Evolutionary conservation across 2,329 filamentous ascomycete species (phyloP).

Genomic region (Macrophomina tecta): DNA sequence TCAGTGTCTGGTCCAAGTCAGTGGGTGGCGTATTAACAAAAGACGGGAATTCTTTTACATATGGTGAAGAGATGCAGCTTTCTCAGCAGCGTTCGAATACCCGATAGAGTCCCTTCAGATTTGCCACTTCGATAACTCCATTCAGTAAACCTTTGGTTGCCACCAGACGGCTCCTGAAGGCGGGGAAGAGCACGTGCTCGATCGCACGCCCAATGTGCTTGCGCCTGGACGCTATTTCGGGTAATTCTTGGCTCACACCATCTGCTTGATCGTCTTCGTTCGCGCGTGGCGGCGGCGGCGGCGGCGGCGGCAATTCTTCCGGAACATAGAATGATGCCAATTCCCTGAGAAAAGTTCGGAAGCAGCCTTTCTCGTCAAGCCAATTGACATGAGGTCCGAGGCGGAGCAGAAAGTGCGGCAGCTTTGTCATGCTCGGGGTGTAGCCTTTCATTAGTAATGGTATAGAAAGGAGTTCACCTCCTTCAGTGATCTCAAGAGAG

Average conservation of each 20-base stretch:
- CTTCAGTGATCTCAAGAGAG: slow-evolving; percentile 77
- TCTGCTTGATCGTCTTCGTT: slow-evolving; percentile 33
- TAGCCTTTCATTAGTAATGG: slow-evolving; percentile 91
- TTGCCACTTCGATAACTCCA: slow-evolving; percentile 84
- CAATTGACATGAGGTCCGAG: slow-evolving; percentile 90
- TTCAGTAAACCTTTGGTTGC: slow-evolving; percentile 79
- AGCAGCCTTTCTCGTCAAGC: slow-evolving; percentile 83
- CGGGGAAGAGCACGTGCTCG: slow-evolving; percentile 88
- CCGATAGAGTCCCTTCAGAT: slow-evolving; percentile 88
- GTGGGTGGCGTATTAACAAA: not conserved
- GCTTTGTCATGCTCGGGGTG: slow-evolving; percentile 80
- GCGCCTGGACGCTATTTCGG: slow-evolving; percentile 59
- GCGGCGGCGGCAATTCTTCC: slow-evolving; percentile 72
- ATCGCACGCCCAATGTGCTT: slow-evolving; percentile 75
- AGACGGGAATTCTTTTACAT: not conserved
- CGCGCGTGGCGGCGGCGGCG: slow-evolving; percentile 57
- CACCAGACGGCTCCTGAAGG: slow-evolving; percentile 80
- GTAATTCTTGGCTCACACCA: slow-evolving; percentile 41
- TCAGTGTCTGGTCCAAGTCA: not conserved
- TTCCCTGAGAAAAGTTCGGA: slow-evolving; percentile 82
- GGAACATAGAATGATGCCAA: slow-evolving; percentile 90
- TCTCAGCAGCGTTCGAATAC: slow-evolving; percentile 91
- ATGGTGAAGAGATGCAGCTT: not conserved
- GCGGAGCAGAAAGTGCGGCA: slow-evolving; percentile 85
- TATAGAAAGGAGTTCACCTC: slow-evolving; percentile 78